Conservation (phyloP, 768 basidiomycete genomes). For the Kwoniella dendrophila region DNA sequence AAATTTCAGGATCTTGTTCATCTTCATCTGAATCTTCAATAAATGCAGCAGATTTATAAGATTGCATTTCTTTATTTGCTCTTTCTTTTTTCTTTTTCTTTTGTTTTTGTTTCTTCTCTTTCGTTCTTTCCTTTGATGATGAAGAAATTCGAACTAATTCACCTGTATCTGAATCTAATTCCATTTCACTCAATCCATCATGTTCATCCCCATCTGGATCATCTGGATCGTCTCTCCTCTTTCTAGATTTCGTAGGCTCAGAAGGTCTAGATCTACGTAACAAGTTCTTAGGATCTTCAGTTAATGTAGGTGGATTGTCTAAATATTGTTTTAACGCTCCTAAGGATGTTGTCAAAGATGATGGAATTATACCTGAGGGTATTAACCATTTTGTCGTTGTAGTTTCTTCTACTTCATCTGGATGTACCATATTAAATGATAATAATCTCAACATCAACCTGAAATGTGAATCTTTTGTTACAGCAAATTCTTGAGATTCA, state of each 20-base stretch:
- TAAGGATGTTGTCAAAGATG: constrained; percentile 69
- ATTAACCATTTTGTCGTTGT: constrained; percentile 69
- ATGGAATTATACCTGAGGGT: constrained; percentile 69
- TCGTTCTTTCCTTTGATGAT: too few species aligned
- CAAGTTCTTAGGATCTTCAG: constrained; percentile 68
- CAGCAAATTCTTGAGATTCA: constrained; percentile 75
- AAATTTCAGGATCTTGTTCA: constrained; percentile 68
- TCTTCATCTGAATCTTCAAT: constrained; percentile 93
- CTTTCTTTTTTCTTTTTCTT: constrained; percentile 58
- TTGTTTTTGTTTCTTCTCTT: constrained; percentile 39
- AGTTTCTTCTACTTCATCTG: not conserved
- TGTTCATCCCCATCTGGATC: too few species aligned
- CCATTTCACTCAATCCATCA: constrained; percentile 12
- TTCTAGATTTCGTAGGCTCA: constrained; percentile 25
- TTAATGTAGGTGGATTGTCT: constrained; percentile 73
- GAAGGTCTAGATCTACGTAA: constrained; percentile 66
- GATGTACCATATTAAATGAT: constrained; percentile 61
- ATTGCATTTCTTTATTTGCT: constrained; percentile 72
- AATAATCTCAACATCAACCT: constrained; percentile 82
- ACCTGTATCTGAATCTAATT: constrained; percentile 23
- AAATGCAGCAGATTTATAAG: constrained; percentile 85
- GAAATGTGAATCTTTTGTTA: constrained; percentile 73
- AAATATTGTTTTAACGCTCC: constrained; percentile 83
- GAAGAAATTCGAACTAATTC: constrained; percentile 30
- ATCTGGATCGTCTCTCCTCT: too few species aligned